Base-by-base conservation (phyloP, 768 basidiomycete species). In the Agrocybe pediades region DNA sequence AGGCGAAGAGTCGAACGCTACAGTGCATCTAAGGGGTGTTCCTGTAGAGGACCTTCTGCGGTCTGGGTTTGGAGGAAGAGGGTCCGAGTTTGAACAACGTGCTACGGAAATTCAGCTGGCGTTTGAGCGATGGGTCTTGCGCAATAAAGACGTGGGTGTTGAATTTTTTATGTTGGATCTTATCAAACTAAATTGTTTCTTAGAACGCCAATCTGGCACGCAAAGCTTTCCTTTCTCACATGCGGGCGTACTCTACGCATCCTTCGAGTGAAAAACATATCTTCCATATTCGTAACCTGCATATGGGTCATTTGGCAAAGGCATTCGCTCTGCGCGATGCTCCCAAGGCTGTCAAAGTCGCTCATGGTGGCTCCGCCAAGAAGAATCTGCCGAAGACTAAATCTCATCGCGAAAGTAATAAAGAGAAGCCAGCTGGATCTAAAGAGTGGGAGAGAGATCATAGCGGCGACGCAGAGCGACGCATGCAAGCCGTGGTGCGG, bases 201-300 rank as follows among this genome's bases (percentile, higher is more conserved):
- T 55, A 98, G 97, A 87, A 95, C 64, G 76, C 84, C 11, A 76
- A 78, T 13, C 67, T 87, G 15, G 94, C 97, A 16, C 84, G 92
- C 24, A 88, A 81, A 61, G 97, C 95, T 0, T 99, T 88, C 73
- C 77, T 85, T 29, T 97, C 96, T 0, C 94, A 96, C 68, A 86
- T 98, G 76, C 84, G 96, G 49, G 97, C 97, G 0, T 99, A 98
- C 69, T 89, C 97, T 25, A 99, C 97, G 0, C 97, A 99, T 72
- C 95, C 97, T 0, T 82, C 90, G 15, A 86, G 87, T 55, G 97
- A 98, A 70, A 99, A 98, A 65, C 87, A 93, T 59, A 92, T 98
- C 48, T 99, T 99, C 77, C 95, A 98, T 70, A 86, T 98, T 54
- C 89, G 90, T 15, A 85, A 96, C 66, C 79, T 98, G 8, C 97